Percentiles rank a stretch among this genome's conserved stretches.
Evolutionary conservation across 2,329 filamentous ascomycete genomes (phyloP).

Genomic region (Colletotrichum spaethianum): DNA sequence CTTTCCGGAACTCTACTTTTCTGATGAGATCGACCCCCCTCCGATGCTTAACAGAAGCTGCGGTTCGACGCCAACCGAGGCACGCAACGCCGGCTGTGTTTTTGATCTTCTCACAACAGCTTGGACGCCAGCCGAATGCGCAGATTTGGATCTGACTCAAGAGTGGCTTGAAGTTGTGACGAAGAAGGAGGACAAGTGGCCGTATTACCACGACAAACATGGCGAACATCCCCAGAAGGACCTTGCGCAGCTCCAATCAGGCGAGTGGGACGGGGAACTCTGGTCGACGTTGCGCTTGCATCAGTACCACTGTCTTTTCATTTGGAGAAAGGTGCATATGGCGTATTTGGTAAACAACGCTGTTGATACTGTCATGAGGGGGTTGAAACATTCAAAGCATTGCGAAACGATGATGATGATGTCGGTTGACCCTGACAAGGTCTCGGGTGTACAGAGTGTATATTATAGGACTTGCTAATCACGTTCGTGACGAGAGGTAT

Average conservation of each 20-base stretch:
- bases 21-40: background rate
- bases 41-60: background rate
- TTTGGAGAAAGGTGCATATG: constrained; percentile 1
- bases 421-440: background rate
- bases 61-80: background rate
- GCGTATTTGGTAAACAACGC: background rate
- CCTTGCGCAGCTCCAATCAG: background rate
- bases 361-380: background rate
- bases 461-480: background rate
- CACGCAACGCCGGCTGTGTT: background rate
- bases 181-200: background rate
- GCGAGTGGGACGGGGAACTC: background rate
- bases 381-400: background rate
- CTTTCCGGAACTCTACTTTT: background rate
- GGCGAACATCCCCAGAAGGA: background rate
- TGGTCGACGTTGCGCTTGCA: background rate
- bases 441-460: background rate
- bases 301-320: background rate
- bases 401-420: constrained; percentile 2
- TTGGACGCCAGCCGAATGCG: background rate
- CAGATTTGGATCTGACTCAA: background rate
- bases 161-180: background rate
- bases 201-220: background rate
- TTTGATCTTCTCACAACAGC: background rate
- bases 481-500: background rate